A percentile compares a stretch with the other conserved stretches of the same genome.
phyloP scores from a whole-genome alignment of 176 grass and related monocot genomes.

The Aechmea fasciata region DNA sequence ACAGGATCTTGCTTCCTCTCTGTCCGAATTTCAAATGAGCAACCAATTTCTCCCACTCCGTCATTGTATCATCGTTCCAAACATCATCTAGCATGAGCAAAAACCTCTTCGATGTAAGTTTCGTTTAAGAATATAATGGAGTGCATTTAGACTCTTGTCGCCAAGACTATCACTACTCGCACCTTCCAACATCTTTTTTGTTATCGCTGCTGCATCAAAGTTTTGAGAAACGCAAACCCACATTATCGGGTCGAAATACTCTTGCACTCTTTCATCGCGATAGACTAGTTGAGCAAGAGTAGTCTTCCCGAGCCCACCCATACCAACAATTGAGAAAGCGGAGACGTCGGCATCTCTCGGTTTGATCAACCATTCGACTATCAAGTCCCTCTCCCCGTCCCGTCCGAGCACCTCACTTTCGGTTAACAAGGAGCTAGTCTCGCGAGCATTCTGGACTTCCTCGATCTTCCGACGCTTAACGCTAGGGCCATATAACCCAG shows the following conservation, averaged over 20 bases:
- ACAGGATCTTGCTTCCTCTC: constrained; percentile 16
- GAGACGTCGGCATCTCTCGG: background rate
- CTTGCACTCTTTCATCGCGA: constrained; percentile 9
- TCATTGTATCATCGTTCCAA: constrained; percentile 1
- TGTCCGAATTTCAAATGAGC: constrained; percentile 13
- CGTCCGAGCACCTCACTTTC: constrained; percentile 9
- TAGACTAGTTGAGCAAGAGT: constrained; percentile 14
- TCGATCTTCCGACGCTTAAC: background rate
- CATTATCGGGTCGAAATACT: background rate
- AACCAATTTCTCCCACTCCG: constrained; percentile 5
- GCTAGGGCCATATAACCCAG: background rate
- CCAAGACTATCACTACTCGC: too few species aligned
- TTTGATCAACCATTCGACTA: constrained; percentile 3
- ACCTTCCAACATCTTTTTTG: constrained; percentile 13
- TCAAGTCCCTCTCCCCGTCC: constrained; percentile 1
- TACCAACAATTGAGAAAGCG: constrained; percentile 12
- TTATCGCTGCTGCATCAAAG: constrained; percentile 1
- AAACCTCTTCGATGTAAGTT: constrained; percentile 7
- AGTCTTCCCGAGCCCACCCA: constrained; percentile 4
- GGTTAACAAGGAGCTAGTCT: constrained; percentile 2
- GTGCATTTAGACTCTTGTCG: too few species aligned
- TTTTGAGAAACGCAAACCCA: constrained; percentile 20
- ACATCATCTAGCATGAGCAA: constrained; percentile 28
- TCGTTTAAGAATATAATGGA: constrained; percentile 6
- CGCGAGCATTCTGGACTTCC: background rate